Evolutionary conservation across 768 basidiomycete genomes (phyloP).

Genomic region (Suillus luteus): DNA sequence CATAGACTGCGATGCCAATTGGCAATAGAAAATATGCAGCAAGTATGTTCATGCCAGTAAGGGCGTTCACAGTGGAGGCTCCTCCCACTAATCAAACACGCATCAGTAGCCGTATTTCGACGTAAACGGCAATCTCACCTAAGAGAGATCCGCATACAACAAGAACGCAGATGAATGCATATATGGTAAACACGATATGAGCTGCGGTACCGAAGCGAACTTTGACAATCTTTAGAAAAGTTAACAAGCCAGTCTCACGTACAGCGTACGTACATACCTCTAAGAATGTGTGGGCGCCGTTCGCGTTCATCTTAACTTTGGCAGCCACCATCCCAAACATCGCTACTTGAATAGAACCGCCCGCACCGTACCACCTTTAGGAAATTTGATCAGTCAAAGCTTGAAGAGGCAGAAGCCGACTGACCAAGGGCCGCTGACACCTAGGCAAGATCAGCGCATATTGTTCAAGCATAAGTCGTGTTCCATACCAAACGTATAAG

Average conservation of each 20-base stretch:
- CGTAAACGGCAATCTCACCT: conserved; percentile 16
- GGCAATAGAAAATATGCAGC: conserved; percentile 37
- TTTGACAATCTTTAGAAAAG: conserved; percentile 35
- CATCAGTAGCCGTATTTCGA: neutral
- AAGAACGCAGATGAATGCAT: conserved; percentile 36
- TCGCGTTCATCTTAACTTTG: conserved; percentile 45
- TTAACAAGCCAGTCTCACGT: neutral
- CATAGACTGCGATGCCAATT: conserved; percentile 29
- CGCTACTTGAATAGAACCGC: conserved; percentile 41
- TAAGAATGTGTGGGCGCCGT: conserved; percentile 44
- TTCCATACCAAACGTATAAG: conserved; percentile 33
- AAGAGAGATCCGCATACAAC: conserved; percentile 42
- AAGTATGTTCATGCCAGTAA: conserved; percentile 36
- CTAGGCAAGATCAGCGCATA: conserved; percentile 15
- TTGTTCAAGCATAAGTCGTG: neutral
- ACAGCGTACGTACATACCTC: conserved; percentile 26
- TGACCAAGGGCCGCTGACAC: conserved; percentile 39
- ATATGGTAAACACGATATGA: conserved; percentile 38
- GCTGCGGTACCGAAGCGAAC: conserved; percentile 37
- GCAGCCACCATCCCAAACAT: conserved; percentile 42
- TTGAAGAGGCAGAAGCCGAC: neutral
- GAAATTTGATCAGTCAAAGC: conserved; percentile 5
- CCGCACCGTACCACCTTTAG: conserved; percentile 37
- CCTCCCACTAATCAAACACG: conserved; percentile 24
- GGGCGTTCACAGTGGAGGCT: conserved; percentile 29